These are phyloP conservation scores for Eucalyptus albens DNA, from an alignment of 345 rosid species.

Conservation along the genomic window DNA sequence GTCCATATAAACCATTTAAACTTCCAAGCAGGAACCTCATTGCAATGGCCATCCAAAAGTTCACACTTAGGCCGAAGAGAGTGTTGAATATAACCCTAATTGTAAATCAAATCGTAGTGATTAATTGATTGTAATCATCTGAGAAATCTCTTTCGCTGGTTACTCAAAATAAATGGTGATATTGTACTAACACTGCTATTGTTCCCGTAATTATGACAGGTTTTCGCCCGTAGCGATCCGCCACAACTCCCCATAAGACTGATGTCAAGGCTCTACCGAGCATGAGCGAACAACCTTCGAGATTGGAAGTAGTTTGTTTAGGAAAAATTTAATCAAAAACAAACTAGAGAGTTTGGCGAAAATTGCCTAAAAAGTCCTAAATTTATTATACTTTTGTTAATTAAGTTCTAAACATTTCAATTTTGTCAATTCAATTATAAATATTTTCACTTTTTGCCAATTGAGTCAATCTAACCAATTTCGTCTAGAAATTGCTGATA, in stretches of 20 bases:
- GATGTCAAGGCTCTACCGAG: slow-evolving; percentile 88
- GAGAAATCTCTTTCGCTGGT: background rate
- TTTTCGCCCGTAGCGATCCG: slow-evolving; percentile 89
- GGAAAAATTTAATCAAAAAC: background rate
- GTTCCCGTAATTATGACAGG: slow-evolving; percentile 76
- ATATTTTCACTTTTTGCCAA: too few relatives aligned
- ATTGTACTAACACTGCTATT: slow-evolving; percentile 50
- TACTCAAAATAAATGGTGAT: background rate
- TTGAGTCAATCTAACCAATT: too few relatives aligned
- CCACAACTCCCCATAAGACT: slow-evolving; percentile 66
- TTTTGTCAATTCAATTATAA: too few relatives aligned
- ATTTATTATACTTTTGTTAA: rapidly evolving
- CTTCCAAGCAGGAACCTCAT: slow-evolving; percentile 86
- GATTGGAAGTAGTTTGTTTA: background rate
- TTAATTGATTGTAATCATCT: background rate
- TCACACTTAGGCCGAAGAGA: slow-evolving; percentile 77
- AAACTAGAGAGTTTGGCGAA: background rate
- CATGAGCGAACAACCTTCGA: slow-evolving; percentile 75
- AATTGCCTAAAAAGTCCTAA: too few relatives aligned
- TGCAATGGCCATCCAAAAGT: slow-evolving; percentile 87
- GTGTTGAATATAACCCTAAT: slow-evolving; percentile 84
- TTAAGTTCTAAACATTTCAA: rapidly evolving
- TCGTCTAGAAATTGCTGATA: rapidly evolving
- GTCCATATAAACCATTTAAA: slow-evolving; percentile 84
- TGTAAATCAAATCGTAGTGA: background rate